Percentiles rank a stretch among this genome's conserved stretches.
Conservation (phyloP, 2,329 filamentous ascomycete species). For the Aspergillus tamarii region DNA sequence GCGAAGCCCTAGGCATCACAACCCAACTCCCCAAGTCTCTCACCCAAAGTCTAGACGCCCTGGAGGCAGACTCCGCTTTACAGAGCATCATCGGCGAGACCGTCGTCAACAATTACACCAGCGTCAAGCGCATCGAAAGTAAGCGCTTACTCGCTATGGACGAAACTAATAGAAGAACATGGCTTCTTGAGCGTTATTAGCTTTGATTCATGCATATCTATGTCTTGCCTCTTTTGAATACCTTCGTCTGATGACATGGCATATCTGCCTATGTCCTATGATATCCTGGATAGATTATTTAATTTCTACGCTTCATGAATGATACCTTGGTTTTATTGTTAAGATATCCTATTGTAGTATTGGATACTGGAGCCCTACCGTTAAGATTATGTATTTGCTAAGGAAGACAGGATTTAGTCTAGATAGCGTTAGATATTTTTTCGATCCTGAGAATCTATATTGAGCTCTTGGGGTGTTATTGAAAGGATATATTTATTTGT, state of each 20-base stretch:
- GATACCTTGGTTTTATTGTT: background rate
- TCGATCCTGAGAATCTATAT: too few species aligned
- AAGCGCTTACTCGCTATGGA: conserved; percentile 35
- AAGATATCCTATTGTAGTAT: background rate
- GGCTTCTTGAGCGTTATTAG: conserved; percentile 45
- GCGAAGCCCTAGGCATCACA: conserved; percentile 41
- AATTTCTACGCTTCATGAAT: background rate
- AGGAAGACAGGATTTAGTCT: background rate
- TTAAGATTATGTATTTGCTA: background rate
- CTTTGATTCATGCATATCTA: background rate
- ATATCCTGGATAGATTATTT: background rate
- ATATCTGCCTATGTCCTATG: background rate
- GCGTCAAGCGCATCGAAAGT: conserved; percentile 40
- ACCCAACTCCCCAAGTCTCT: conserved; percentile 39
- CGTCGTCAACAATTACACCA: conserved; percentile 31
- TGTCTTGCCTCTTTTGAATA: background rate
- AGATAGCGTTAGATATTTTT: background rate
- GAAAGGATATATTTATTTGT: too few species aligned
- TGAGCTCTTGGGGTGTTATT: too few species aligned
- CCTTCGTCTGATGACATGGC: background rate
- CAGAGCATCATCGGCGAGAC: conserved; percentile 32
- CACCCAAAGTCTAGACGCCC: conserved; percentile 36
- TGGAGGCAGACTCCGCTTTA: conserved; percentile 35
- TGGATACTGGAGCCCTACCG: background rate
- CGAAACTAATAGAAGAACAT: conserved; percentile 35